A percentile compares a stretch with the other conserved stretches of the same genome.
These are phyloP conservation scores for Penicillium sp. DNA, from an alignment of 2,329 filamentous ascomycete genomes.

Conservation along the genomic window DNA sequence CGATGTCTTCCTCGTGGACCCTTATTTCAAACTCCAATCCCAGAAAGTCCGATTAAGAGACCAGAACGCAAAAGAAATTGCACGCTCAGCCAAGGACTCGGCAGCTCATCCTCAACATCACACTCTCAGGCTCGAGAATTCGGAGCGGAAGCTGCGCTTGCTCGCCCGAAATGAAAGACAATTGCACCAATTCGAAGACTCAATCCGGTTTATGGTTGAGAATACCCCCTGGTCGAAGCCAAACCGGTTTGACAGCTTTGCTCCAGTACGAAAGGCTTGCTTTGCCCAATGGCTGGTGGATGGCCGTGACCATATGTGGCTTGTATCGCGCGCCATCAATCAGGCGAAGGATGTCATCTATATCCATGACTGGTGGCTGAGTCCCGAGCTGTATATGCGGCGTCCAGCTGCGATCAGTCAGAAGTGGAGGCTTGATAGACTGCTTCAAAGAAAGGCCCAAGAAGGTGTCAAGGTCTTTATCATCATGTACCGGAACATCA, in stretches of 20 bases:
- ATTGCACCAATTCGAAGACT: constrained; percentile 88
- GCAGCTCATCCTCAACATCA: constrained; percentile 69
- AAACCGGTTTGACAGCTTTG: constrained; percentile 90
- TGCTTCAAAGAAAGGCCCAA: constrained; percentile 87
- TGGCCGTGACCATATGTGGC: constrained; percentile 98
- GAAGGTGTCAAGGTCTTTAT: constrained; percentile 98
- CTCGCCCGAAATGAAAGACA: constrained; percentile 87
- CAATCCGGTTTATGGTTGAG: constrained; percentile 77
- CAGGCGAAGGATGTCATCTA: constrained; percentile 98
- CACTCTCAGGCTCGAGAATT: constrained; percentile 80
- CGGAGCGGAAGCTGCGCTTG: constrained; percentile 86
- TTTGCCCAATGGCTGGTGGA: constrained; percentile 97
- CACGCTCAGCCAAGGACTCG: constrained; percentile 61
- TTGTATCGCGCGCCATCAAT: constrained; percentile 91
- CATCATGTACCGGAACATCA: constrained; percentile 96
- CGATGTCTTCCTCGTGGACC: constrained; percentile 95
- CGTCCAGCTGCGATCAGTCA: constrained; percentile 92
- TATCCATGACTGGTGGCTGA: constrained; percentile 99
- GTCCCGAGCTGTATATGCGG: constrained; percentile 91
- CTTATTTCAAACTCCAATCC: constrained; percentile 76
- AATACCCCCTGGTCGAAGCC: constrained; percentile 77
- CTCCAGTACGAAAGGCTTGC: constrained; percentile 78
- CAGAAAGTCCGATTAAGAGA: constrained; percentile 56
- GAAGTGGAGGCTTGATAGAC: constrained; percentile 91
- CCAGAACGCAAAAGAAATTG: constrained; percentile 56